These are phyloP conservation scores for Danielozyma ontarioensis DNA, from an alignment of 805 yeast species.

Conservation along the genomic window DNA sequence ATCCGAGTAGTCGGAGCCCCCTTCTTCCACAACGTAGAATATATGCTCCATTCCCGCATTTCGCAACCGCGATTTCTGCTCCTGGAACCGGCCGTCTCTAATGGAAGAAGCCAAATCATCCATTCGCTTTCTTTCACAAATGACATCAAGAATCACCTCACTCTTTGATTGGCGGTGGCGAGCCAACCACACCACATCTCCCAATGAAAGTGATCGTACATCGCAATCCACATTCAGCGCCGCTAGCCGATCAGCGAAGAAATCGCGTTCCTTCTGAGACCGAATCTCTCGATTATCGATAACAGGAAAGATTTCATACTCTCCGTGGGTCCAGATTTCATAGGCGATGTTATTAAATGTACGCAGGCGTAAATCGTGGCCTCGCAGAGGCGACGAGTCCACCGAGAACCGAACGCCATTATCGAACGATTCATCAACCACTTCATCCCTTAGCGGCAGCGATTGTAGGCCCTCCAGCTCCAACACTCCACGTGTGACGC, in stretches of 20 bases:
- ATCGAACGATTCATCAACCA: constrained; percentile 26
- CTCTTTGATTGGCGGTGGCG: constrained; percentile 49
- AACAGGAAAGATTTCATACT: constrained; percentile 55
- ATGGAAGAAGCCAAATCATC: constrained; percentile 83
- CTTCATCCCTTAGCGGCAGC: constrained; percentile 13
- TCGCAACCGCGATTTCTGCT: constrained; percentile 75
- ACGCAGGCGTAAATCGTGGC: not conserved
- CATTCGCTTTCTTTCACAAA: constrained; percentile 85
- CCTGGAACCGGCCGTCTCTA: constrained; percentile 81
- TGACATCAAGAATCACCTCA: constrained; percentile 69
- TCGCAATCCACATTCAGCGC: constrained; percentile 47
- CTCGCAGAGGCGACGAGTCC: constrained; percentile 6
- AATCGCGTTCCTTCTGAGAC: constrained; percentile 62
- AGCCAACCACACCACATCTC: constrained; percentile 91
- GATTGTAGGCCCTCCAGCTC: constrained; percentile 35
- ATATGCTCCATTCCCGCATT: constrained; percentile 64
- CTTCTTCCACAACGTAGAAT: constrained; percentile 79
- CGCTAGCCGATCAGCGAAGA: constrained; percentile 53
- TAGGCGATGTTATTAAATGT: constrained; percentile 24
- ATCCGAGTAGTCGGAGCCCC: constrained; percentile 39
- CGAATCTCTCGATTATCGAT: constrained; percentile 82
- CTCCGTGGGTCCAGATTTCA: constrained; percentile 57
- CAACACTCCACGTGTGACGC: constrained; percentile 54
- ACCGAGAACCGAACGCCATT: constrained; percentile 28
- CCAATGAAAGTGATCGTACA: constrained; percentile 61